phyloP scores from a whole-genome alignment of 371 early-diverging fungal species.

The Mucor circinelloides region DNA sequence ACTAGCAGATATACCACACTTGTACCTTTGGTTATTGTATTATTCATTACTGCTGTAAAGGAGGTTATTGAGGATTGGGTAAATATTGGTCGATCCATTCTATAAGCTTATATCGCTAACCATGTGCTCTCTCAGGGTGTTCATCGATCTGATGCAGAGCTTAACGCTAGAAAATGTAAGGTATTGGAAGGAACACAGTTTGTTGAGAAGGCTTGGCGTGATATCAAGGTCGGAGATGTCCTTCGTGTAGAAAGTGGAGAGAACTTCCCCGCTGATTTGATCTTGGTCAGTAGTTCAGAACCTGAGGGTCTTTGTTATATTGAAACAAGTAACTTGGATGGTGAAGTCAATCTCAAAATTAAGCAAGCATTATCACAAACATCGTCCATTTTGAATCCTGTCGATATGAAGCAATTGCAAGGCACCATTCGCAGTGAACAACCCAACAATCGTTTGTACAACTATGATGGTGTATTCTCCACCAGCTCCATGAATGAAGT shows the following conservation, averaged over 20 bases:
- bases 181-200: constrained; percentile 67
- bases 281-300: constrained; percentile 86
- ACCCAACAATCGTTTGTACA: constrained; percentile 89
- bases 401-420: constrained; percentile 58
- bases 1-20: constrained; percentile 88
- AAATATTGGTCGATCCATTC: constrained; percentile 25
- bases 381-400: constrained; percentile 60
- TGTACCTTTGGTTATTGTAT: constrained; percentile 89
- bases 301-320: constrained; percentile 89
- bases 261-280: constrained; percentile 92
- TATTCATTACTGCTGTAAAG: constrained; percentile 94
- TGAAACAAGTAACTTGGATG: constrained; percentile 96
- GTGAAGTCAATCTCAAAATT: constrained; percentile 93
- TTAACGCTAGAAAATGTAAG: constrained; percentile 73
- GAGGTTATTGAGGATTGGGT: constrained; percentile 95
- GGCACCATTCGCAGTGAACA: constrained; percentile 76
- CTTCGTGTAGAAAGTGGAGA: constrained; percentile 85
- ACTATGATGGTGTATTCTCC: constrained; percentile 78
- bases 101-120: background rate
- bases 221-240: constrained; percentile 91
- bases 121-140: constrained; percentile 59
- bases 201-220: constrained; percentile 72
- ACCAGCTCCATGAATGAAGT: constrained; percentile 52
- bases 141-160: constrained; percentile 78
- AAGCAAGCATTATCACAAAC: constrained; percentile 85